A percentile compares a stretch with the other conserved stretches of the same genome.
Conservation (phyloP, 2,329 filamentous ascomycete genomes). For the Talaromyces albobiverticillius region DNA sequence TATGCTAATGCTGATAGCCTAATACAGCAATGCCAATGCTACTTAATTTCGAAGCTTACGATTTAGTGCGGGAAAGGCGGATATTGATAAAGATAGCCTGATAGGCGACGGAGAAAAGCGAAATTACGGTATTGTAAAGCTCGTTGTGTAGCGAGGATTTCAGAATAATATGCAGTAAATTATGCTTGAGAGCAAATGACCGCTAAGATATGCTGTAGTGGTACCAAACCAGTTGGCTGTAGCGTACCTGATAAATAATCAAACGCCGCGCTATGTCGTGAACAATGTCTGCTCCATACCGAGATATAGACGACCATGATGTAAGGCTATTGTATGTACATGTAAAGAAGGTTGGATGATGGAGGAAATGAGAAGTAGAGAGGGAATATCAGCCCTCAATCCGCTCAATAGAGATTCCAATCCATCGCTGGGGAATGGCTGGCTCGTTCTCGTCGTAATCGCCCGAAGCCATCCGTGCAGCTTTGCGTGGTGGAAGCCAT, state of each 20-base stretch:
- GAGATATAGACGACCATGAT: neutral
- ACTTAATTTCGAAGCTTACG: too few relatives aligned
- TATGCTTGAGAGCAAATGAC: neutral
- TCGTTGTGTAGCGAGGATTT: too few relatives aligned
- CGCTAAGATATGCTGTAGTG: neutral
- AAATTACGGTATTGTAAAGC: neutral
- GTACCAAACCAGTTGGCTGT: neutral
- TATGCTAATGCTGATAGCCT: neutral
- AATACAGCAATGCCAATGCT: too few relatives aligned
- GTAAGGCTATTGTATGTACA: neutral
- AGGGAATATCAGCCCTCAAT: neutral
- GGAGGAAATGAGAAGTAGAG: neutral
- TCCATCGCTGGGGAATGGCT: conserved; percentile 27
- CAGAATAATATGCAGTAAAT: neutral
- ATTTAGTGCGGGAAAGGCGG: conserved; percentile 6
- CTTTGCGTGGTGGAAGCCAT: conserved; percentile 58
- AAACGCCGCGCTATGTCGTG: neutral
- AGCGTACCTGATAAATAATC: neutral
- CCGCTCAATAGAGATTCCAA: conserved; percentile 25
- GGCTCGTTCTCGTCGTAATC: conserved; percentile 20
- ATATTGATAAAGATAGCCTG: neutral
- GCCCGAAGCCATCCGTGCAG: conserved; percentile 16
- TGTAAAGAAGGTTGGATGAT: neutral
- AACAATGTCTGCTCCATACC: neutral
- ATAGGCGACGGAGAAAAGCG: neutral